phyloP scores from a whole-genome alignment of 2,329 filamentous ascomycete species.

The Pseudogymnoascus pannorum region DNA sequence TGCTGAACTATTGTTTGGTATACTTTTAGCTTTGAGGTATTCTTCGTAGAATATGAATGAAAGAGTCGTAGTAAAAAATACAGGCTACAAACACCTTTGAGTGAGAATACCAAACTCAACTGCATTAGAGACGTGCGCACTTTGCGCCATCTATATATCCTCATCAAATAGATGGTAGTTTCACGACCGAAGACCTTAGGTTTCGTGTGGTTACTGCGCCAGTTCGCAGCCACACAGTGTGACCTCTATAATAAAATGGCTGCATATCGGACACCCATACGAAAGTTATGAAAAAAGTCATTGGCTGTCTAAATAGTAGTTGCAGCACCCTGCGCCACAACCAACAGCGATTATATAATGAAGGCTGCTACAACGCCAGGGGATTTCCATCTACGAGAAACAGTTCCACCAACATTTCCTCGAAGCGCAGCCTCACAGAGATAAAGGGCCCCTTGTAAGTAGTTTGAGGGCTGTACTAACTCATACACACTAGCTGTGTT shows the following conservation, averaged over 20 bases:
- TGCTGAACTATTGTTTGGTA: background rate
- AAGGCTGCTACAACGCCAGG: background rate
- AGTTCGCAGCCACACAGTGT: background rate
- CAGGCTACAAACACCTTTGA: background rate
- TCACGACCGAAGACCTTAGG: background rate
- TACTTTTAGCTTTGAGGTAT: background rate
- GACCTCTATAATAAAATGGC: background rate
- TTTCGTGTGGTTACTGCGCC: background rate
- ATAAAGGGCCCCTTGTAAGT: background rate
- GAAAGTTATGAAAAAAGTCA: background rate
- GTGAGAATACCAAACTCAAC: background rate
- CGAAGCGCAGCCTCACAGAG: background rate
- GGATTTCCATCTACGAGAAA: background rate
- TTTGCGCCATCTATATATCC: background rate
- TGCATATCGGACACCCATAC: background rate
- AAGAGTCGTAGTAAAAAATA: background rate
- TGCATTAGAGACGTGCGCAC: background rate
- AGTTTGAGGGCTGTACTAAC: background rate
- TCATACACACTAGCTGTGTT: background rate
- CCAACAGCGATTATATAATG: background rate
- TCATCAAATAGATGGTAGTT: background rate
- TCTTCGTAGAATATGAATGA: background rate
- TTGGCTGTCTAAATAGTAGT: background rate
- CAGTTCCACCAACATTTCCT: background rate
- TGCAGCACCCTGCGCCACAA: background rate